Evolutionary conservation across 306 rosid species (phyloP), one percentile per base, ranked within the genome.

Genomic region (Fragaria iinumae): DNA sequence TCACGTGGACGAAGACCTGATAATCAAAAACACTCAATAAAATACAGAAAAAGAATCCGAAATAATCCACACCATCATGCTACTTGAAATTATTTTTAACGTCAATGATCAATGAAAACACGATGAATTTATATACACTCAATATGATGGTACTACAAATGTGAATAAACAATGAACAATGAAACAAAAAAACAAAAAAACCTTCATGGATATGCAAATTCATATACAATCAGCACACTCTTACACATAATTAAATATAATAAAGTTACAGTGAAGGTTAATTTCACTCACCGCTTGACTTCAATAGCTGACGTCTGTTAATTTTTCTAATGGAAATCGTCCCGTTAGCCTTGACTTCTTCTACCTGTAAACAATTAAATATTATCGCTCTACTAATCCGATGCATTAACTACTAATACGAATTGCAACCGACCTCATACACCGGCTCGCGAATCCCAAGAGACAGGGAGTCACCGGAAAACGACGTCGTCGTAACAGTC

Each of bases 1-100:
- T 96, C 99, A 78, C 99, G 93, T 2, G 98, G 99, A 76, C 98
- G 98, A 79, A 96, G 98, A 68, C 99, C 99, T 96, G 89, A 75
- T 32, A 74, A 57, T 57, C 60, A 55, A 79, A 81, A 50, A 76
- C 32, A 59, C 53, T 48, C 69, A 57, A 77, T 38, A 72, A 44
- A 18, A 3, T 79, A 27, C 69, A 17, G 23, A 44, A 84, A 76
- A 27, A 27, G 23, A 1, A 36, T 34, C 16, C 59, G 55, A 78
- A 27, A 27, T 20, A 1, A 36, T 34, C 16, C 59, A 56, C 5
- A 39, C 17, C 34, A 63, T 49, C 17, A 48, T 48, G 62, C 48
- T 64, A 29, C 11, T 27, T 5, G 2, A 49, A 62, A 62, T 62
- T 39, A 62, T 62, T 39, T 39, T 12, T 11, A 13, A 62, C 27